Base-by-base conservation (phyloP, 495 filamentous ascomycete species). In the Neurospora sp. region DNA sequence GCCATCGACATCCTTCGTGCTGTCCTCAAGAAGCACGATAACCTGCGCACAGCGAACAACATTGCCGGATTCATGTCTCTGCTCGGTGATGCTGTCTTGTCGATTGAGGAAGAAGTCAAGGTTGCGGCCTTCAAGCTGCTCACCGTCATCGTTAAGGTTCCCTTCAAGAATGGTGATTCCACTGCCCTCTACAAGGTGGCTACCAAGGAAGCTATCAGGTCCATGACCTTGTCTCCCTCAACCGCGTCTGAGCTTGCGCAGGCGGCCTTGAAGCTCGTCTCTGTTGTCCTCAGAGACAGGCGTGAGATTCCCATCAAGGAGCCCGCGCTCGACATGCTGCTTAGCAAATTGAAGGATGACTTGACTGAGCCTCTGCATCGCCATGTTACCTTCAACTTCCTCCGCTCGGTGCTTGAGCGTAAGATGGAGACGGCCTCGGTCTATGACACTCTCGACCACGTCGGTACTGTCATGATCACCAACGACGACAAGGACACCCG, bases 401-500 rank as follows among this genome's bases (percentile, higher is more conserved):
- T 99, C 38, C 89, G 92, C 69, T 91, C 92, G 1, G 89, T 98
- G 48, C 88, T 98, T 81, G 89, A 91, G 31, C 87, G 94, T 35
- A 97, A 93, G 80, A 85, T 97, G 69, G 85, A 97, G 71, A 93
- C 96, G 68, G 88, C 94, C 2, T 89, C 92, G 68, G 89, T 98
- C 69, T 99, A 98, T 80, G 94, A 98, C 75, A 89, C 92, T 16
- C 87, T 97, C 69, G 96, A 99, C 77, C 87, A 91, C 74, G 90
- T 98, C 40, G 92, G 93, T 35, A 88, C 86, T n/a, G 91, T 98
- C 81, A 97, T 98, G 94, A 92, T 99, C 72, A 97, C 92, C 35
- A 98, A 97, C 80, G 91, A 97, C 72, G 94, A 94, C 74, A 90
- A 91, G 75, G 89, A 90, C 74, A 92, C 94, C 4, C 88, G 95